These are phyloP conservation scores for Tulasnella sp. DNA, from an alignment of 768 basidiomycete species.

Conservation along the genomic window DNA sequence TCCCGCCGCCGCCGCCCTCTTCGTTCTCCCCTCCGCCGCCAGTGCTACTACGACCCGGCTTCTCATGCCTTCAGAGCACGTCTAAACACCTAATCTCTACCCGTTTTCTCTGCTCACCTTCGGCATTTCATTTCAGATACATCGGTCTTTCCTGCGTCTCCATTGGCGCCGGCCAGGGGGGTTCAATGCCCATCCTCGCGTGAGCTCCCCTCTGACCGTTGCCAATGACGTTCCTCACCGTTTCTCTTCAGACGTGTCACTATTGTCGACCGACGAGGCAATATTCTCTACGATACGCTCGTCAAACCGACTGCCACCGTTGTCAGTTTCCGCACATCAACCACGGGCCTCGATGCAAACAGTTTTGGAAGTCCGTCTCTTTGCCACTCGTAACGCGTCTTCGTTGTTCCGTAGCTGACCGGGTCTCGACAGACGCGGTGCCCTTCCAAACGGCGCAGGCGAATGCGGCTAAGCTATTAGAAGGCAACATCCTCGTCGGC, in stretches of 20 bases:
- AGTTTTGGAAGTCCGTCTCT: slow-evolving; percentile 4
- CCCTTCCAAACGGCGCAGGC: slow-evolving; percentile 14
- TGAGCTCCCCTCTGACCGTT: neutral
- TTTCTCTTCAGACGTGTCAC: slow-evolving; percentile 1
- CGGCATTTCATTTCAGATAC: slow-evolving; percentile 6
- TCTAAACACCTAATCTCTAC: neutral
- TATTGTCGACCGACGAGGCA: slow-evolving; percentile 4
- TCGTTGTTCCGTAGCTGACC: too few relatives aligned
- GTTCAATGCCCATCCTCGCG: slow-evolving; percentile 17
- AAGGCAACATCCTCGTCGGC: slow-evolving; percentile 13
- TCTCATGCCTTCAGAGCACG: neutral
- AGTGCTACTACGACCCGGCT: too few relatives aligned
- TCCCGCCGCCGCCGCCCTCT: neutral
- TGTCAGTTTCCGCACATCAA: slow-evolving; percentile 14
- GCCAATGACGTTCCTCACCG: neutral
- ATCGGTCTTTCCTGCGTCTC: slow-evolving; percentile 10
- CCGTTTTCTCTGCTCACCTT: neutral
- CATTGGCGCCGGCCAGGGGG: slow-evolving; percentile 13
- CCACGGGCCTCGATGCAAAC: slow-evolving; percentile 12
- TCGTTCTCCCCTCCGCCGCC: neutral
- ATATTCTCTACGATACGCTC: slow-evolving; percentile 12
- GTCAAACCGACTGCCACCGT: slow-evolving; percentile 14
- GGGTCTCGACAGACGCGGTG: slow-evolving; percentile 4
- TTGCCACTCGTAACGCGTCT: too few relatives aligned
- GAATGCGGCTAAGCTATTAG: slow-evolving; percentile 6